Base-by-base conservation (phyloP, 352 stramenopile species). In the Thalassiosira hispida region DNA sequence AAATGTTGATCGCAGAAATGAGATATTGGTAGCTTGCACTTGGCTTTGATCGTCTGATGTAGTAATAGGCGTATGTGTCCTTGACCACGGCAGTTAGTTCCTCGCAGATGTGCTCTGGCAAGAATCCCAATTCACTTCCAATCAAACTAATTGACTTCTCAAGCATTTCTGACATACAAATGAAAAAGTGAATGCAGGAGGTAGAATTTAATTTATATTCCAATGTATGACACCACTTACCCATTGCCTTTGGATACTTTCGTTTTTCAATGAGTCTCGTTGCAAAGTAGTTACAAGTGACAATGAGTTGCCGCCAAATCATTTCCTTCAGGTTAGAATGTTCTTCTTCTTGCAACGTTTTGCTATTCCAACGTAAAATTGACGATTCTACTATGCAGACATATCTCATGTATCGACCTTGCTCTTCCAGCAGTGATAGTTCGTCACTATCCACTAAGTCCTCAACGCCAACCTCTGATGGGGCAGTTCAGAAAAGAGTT, bases 11-110 rank as follows among this genome's bases (percentile, higher is more conserved):
- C 0, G 95, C 94, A 69, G 95, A 95, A 67, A 92, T 71, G 35
- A 95, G 90, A 70, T 96, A 97, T 67, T 95, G 88, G 3, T 96
- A 79, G 5, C 93, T 94, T 1, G 95, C 95, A 60, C 93, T 87
- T 9, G 87, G 82, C 69, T 97, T 97, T 12, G 86, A 87, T 4
- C 95, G 87, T 22, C 83, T 86, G 70, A 95, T 96, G 83, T 97
- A 98, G 72, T 97, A 98, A 64, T 96, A 94, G 0, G 93, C 94
- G 63, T 96, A 96, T 0, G 89, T 94, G 78, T 97, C 93, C 65
- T 94, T 93, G 12, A 96, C 72, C 66, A 95, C 97, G 11, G 91
- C 95, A 47, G 93, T 83, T 29, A 96, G 85, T 67, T 96, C 92
- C 46, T 92, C 61, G n/a, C n/a, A 18, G 12, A 64, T 47, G 27